A percentile compares a stretch with the other conserved stretches of the same genome.
These are phyloP conservation scores for Avena atlantica DNA, from an alignment of 176 grass and related monocot genomes.

Conservation along the genomic window DNA sequence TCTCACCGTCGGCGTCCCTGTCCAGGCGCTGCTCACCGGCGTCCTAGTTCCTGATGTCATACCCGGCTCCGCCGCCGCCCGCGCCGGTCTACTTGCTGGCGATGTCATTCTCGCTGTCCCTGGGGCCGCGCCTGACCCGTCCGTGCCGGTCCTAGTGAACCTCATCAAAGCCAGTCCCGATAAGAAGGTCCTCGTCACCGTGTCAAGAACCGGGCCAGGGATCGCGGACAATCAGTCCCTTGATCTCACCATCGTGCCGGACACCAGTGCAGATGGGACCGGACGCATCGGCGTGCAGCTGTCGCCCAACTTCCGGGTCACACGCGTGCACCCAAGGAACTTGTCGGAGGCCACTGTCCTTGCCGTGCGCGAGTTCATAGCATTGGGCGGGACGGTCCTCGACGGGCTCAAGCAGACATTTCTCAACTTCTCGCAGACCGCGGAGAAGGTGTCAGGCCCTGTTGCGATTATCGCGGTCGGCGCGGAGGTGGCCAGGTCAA, in stretches of 20 bases:
- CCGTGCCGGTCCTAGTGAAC: constrained; percentile 71
- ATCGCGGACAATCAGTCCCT: constrained; percentile 27
- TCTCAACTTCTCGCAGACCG: constrained; percentile 85
- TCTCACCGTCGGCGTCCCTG: constrained; percentile 82
- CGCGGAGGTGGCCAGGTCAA: constrained; percentile 82
- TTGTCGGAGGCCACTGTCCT: constrained; percentile 61
- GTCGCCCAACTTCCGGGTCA: constrained; percentile 69
- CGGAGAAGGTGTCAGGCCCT: constrained; percentile 82
- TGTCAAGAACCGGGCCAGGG: constrained; percentile 42
- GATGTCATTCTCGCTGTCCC: constrained; percentile 82
- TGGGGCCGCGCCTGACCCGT: constrained; percentile 54
- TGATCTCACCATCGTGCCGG: constrained; percentile 72
- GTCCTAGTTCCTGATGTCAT: constrained; percentile 85
- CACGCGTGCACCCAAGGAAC: constrained; percentile 58
- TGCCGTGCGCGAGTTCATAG: constrained; percentile 67
- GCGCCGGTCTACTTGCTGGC: constrained; percentile 69
- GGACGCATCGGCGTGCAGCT: constrained; percentile 88
- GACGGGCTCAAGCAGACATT: constrained; percentile 89
- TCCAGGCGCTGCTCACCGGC: constrained; percentile 74
- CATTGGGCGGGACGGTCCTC: constrained; percentile 58
- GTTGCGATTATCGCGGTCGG: constrained; percentile 93
- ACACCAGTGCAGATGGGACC: constrained; percentile 65
- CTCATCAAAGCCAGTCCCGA: constrained; percentile 72
- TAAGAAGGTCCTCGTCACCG: constrained; percentile 66
- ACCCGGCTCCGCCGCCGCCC: constrained; percentile 68